Conservation (phyloP, 306 rosid species). For the Crataegus laevigata region DNA sequence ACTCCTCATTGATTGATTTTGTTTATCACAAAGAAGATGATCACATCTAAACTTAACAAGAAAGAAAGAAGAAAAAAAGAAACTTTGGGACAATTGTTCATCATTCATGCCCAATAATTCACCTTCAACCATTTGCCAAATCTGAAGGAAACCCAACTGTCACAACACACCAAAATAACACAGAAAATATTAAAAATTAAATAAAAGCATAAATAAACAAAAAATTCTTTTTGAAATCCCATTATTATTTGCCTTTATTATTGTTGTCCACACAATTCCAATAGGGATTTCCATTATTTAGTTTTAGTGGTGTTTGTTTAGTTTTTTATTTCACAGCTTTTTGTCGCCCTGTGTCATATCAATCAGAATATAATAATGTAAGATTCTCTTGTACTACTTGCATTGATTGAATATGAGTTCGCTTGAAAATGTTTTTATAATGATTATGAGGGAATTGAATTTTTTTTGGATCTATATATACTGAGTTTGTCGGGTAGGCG, state of each 20-base stretch:
- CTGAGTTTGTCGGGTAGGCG: too few relatives aligned
- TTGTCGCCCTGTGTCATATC: not conserved
- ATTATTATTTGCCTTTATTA: not conserved
- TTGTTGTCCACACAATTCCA: not conserved
- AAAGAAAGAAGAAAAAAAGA: not conserved
- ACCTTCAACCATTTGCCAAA: not conserved
- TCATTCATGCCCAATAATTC: not conserved
- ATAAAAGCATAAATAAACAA: not conserved
- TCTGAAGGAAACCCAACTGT: not conserved
- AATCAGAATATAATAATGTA: not conserved
- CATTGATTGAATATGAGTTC: too few relatives aligned
- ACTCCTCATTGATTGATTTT: not conserved
- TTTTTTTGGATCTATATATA: too few relatives aligned
- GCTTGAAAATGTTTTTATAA: too few relatives aligned
- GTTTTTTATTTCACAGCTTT: not conserved
- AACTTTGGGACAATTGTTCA: not conserved
- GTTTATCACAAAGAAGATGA: not conserved
- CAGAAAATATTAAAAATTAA: not conserved
- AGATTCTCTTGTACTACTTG: not conserved
- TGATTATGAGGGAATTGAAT: too few relatives aligned
- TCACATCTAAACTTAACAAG: not conserved
- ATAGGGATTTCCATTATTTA: conserved; percentile 1
- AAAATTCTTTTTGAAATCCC: not conserved
- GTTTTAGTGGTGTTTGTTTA: not conserved
- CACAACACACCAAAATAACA: not conserved